Percentiles rank a stretch among this genome's conserved stretches.
These are phyloP conservation scores for Penicillium sp. DNA, from an alignment of 2,329 filamentous ascomycete genomes.

Conservation along the genomic window DNA sequence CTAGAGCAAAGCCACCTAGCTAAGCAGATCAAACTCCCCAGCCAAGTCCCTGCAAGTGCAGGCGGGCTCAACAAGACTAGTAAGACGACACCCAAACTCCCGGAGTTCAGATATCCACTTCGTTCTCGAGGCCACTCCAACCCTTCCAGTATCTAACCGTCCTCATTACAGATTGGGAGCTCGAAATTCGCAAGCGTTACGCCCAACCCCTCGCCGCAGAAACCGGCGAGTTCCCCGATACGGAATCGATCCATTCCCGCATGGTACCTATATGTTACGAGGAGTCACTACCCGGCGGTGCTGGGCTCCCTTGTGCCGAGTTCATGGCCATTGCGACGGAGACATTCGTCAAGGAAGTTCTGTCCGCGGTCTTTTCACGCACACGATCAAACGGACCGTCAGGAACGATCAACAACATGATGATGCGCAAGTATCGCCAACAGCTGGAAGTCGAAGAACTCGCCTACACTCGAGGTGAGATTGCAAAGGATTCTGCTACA, in stretches of 20 bases:
- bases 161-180: conserved; percentile 56
- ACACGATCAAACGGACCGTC: conserved; percentile 61
- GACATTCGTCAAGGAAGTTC: conserved; percentile 63
- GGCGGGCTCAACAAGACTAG: conserved; percentile 78
- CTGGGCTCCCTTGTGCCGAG: conserved; percentile 56
- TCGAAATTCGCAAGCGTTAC: conserved; percentile 67
- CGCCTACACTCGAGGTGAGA: conserved; percentile 69
- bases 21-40: conserved; percentile 53
- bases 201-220: conserved; percentile 62
- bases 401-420: conserved; percentile 69
- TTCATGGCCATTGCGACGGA: conserved; percentile 64
- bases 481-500: conserved; percentile 68
- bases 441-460: conserved; percentile 77
- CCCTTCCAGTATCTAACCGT: conserved; percentile 16
- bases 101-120: conserved; percentile 5
- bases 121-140: conserved; percentile 1
- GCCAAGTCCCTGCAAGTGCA: conserved; percentile 68
- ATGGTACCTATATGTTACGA: conserved; percentile 69
- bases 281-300: conserved; percentile 59
- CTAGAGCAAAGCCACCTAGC: conserved; percentile 48
- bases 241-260: conserved; percentile 57
- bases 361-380: conserved; percentile 57
- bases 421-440: conserved; percentile 74
- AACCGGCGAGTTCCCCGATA: conserved; percentile 64
- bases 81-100: conserved; percentile 45